phyloP scores from a whole-genome alignment of 495 filamentous ascomycete species.

The Aspergillus kassunensis region DNA sequence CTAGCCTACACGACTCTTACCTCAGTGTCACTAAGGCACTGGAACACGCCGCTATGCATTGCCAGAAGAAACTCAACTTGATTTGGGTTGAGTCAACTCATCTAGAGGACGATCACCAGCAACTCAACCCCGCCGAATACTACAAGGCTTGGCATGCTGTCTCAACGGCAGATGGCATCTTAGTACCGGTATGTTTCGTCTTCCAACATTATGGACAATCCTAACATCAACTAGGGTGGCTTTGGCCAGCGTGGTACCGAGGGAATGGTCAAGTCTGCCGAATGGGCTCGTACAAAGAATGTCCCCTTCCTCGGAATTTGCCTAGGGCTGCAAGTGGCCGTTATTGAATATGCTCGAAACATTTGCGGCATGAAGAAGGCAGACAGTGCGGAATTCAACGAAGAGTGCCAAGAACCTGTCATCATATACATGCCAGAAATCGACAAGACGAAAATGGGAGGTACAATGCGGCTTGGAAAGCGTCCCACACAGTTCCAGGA shows the following conservation, averaged over 20 bases:
- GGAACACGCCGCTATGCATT: conserved; percentile 88
- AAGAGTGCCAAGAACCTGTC: conserved; percentile 51
- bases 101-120: conserved; percentile 61
- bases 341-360: conserved; percentile 82
- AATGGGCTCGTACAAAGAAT: conserved; percentile 78
- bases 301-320: conserved; percentile 88
- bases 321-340: conserved; percentile 91
- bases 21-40: conserved; percentile 76
- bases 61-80: conserved; percentile 72
- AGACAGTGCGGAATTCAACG: conserved; percentile 62
- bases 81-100: conserved; percentile 80
- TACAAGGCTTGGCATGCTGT: conserved; percentile 86
- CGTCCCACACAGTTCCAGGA: conserved; percentile 71
- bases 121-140: conserved; percentile 63
- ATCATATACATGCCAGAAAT: conserved; percentile 93
- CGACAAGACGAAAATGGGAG: conserved; percentile 69
- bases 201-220: conserved; percentile 1
- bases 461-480: conserved; percentile 87
- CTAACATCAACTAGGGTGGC: conserved; percentile 58
- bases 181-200: conserved; percentile 29
- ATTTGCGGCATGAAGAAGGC: conserved; percentile 59
- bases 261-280: conserved; percentile 82
- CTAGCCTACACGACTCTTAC: conserved; percentile 76
- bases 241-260: conserved; percentile 79
- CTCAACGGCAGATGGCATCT: conserved; percentile 61